Evolutionary conservation across 257 asterid species (phyloP).

Genomic region (Orobanche coerulescens): DNA sequence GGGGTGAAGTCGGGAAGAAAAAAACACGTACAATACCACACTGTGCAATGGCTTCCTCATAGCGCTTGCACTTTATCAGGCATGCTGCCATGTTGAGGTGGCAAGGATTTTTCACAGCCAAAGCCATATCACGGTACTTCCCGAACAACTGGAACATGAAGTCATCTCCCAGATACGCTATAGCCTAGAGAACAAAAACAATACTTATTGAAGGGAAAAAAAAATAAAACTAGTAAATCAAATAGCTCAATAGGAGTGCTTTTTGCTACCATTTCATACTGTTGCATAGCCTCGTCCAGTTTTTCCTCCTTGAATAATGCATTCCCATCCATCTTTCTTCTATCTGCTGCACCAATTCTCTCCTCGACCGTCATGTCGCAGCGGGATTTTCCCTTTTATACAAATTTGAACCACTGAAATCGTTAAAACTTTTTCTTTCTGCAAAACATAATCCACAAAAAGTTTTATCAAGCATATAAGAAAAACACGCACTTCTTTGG

Average conservation of each 20-base stretch:
- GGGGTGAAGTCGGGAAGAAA: no score
- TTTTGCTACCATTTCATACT: slow-evolving; percentile 84
- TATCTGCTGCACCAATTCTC: slow-evolving; percentile 87
- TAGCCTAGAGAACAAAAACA: slow-evolving; percentile 51
- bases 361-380: slow-evolving; percentile 99
- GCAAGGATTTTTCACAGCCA: slow-evolving; percentile 96
- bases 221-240: background rate
- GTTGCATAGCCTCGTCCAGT: slow-evolving; percentile 89
- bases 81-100: slow-evolving; percentile 96
- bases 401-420: slow-evolving; percentile 21
- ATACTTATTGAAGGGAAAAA: background rate
- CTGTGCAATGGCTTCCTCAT: slow-evolving; percentile 82
- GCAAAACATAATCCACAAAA: background rate
- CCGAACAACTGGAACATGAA: slow-evolving; percentile 98
- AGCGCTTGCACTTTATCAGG: slow-evolving; percentile 79
- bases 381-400: slow-evolving; percentile 78
- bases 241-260: background rate
- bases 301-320: slow-evolving; percentile 81
- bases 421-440: background rate
- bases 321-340: slow-evolving; percentile 97
- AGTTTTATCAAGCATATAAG: background rate
- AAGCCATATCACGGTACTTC: slow-evolving; percentile 90
- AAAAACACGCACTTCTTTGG: slow-evolving; percentile 72
- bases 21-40: slow-evolving; percentile 65
- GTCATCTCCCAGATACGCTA: slow-evolving; percentile 96